Conservation (phyloP, 129 eudicot genomes). For the Chrysanthemum seticuspe region DNA sequence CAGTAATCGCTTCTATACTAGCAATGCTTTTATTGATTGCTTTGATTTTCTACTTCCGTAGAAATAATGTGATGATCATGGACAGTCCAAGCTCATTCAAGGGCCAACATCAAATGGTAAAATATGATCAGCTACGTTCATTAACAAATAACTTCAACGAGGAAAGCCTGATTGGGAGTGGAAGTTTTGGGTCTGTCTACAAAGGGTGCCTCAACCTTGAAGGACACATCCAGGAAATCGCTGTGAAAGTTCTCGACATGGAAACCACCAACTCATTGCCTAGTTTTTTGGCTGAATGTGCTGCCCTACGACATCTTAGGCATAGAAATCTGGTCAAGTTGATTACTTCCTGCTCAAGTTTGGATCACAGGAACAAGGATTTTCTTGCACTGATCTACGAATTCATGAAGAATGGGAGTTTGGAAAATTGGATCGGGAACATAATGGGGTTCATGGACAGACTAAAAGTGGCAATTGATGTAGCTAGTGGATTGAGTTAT, state of each 20-base stretch:
- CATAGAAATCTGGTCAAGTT: constrained; percentile 68
- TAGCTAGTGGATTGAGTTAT: constrained; percentile 54
- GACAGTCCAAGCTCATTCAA: constrained; percentile 26
- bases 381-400: constrained; percentile 62
- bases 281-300: constrained; percentile 65
- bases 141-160: constrained; percentile 49
- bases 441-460: constrained; percentile 39
- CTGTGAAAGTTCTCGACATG: constrained; percentile 54
- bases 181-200: constrained; percentile 69
- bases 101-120: constrained; percentile 48
- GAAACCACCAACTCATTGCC: constrained; percentile 33
- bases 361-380: constrained; percentile 44
- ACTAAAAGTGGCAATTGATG: constrained; percentile 46
- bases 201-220: constrained; percentile 38
- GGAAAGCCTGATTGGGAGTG: constrained; percentile 53
- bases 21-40: constrained; percentile 15
- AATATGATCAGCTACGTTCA: constrained; percentile 50
- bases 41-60: constrained; percentile 30
- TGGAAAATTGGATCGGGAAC: constrained; percentile 50
- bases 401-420: constrained; percentile 64
- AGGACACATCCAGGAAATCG: constrained; percentile 34
- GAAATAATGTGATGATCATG: neutral
- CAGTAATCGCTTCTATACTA: neutral
- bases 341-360: constrained; percentile 62
- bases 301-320: constrained; percentile 50